Base-by-base conservation (phyloP, 2,329 filamentous ascomycete genomes). In the Lachnellula occidentalis region DNA sequence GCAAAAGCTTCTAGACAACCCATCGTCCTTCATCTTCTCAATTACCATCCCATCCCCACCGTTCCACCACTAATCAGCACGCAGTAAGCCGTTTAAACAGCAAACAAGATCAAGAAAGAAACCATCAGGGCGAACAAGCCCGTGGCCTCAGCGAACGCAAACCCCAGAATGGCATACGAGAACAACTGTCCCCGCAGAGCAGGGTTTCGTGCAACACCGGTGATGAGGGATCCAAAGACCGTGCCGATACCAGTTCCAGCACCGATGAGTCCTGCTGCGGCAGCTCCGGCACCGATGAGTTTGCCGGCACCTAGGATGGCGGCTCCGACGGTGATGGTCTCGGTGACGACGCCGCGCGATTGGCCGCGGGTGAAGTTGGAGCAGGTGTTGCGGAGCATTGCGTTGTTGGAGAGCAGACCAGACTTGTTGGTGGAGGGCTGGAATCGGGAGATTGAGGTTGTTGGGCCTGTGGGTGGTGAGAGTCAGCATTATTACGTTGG, bases 111-210 rank as follows among this genome's bases (percentile, higher is more conserved):
- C 58, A 68, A 61, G 61, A 68, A 67, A 21, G 65, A 64, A 34
- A 76, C 74, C 74, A 76, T 76, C 67, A 79, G 73, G 61, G 77
- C 76, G 73, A 80, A 79, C 58, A 80, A 74, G 71, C 80, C 80
- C 66, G 80, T 82, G 69, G 80, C 80, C 72, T 83, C 80, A 69
- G 80, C 78, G 72, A 83, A 81, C 68, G 80, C 80, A 74, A 83
- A 83, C 72, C 80, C 80, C 68, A 83, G 72, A 74, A 83, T 80
- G 74, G 80, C 80, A 74, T 83, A 83, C 62, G 77, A 76, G 78
- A 83, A 79, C 70, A 79, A 74, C 71, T 79, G 77, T 68, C 75
- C 76, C 69, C 76, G 73, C 68, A 80, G 73, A 62, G 74, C 75
- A 58, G 78, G 78, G 76, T 81, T 81, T 66, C 77, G 75, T 68